phyloP scores from a whole-genome alignment of 2,329 filamentous ascomycete genomes.

The Beauveria australis region DNA sequence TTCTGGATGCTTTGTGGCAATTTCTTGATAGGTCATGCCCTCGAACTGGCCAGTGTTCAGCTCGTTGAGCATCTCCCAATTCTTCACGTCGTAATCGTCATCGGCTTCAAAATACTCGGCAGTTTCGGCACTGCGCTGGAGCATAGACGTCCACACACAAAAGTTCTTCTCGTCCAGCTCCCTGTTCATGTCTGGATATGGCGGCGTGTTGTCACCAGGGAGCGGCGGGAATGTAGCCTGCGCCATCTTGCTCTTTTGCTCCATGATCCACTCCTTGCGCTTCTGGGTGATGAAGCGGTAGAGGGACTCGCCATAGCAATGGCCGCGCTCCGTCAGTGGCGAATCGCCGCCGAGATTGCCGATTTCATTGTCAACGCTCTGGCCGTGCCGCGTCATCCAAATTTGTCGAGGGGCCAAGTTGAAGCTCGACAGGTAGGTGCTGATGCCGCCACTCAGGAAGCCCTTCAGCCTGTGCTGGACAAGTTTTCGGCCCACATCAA shows the following conservation, averaged over 20 bases:
- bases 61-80: slow-evolving; percentile 97
- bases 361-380: slow-evolving; percentile 77
- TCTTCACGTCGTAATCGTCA: slow-evolving; percentile 92
- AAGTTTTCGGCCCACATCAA: slow-evolving; percentile 92
- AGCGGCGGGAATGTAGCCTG: slow-evolving; percentile 80
- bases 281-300: slow-evolving; percentile 78
- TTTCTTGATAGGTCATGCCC: slow-evolving; percentile 89
- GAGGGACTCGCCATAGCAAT: slow-evolving; percentile 69
- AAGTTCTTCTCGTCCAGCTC: slow-evolving; percentile 77
- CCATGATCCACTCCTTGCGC: slow-evolving; percentile 71
- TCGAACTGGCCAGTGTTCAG: slow-evolving; percentile 90
- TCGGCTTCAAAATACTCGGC: slow-evolving; percentile 83
- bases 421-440: slow-evolving; percentile 93
- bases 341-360: slow-evolving; percentile 92
- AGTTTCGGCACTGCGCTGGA: slow-evolving; percentile 80
- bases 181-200: slow-evolving; percentile 75
- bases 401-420: slow-evolving; percentile 93
- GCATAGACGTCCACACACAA: slow-evolving; percentile 98
- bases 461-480: slow-evolving; percentile 84
- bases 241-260: slow-evolving; percentile 70
- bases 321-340: slow-evolving; percentile 70
- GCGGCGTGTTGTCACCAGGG: slow-evolving; percentile 86
- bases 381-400: slow-evolving; percentile 94
- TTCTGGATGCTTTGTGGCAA: slow-evolving; percentile 66
- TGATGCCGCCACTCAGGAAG: slow-evolving; percentile 85